Evolutionary conservation across 2,329 filamentous ascomycete genomes (phyloP), one percentile per base, ranked within the genome.

Genomic region (Verticillium nonalfalfae): DNA sequence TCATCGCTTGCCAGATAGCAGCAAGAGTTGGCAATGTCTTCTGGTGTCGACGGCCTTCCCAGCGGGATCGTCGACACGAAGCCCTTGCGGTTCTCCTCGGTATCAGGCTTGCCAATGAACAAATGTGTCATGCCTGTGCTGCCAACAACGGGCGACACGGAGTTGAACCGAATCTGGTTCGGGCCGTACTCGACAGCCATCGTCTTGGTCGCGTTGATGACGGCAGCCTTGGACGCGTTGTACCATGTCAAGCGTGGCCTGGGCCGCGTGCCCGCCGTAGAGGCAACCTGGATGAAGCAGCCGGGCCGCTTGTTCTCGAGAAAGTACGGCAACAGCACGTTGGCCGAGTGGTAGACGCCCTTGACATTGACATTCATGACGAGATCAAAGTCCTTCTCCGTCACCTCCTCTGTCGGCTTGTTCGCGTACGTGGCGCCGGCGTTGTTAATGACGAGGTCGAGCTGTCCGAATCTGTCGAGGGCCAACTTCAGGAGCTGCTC

Each of bases 111-210:
- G 2, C 85, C 85, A 0, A 85, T 77, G 66, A 89, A 89, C 3
- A 77, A 62, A 65, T 78, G 74, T 1, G 76, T 78, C 77, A 91
- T 79, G 2, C 85, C 86, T 0, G 89, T 92, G 15, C 80, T 84
- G 1, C 85, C 87, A 1, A 91, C 78, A 0, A 91, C 81, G 0
- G 89, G 89, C 56, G 86, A 90, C 14, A 93, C 85, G 1, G 84
- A 82, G 65, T 91, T 91, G 68, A 93, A 87, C 0, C 89, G 83
- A 65, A 93, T 90, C 66, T 90, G 82, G 60, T 90, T 82, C 0
- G 85, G 81, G 0, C 86, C 90, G 67, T 89, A 93, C 72, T 93
- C 90, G 1, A 89, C 86, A 0, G 89, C 90, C 66, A 93, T 73
- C 1, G 74, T 70, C 72, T 82, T 82, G 0, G 78, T 80, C 45